These are phyloP conservation scores for Neonectria hederae DNA, from an alignment of 2,329 filamentous ascomycete species.

Conservation along the genomic window DNA sequence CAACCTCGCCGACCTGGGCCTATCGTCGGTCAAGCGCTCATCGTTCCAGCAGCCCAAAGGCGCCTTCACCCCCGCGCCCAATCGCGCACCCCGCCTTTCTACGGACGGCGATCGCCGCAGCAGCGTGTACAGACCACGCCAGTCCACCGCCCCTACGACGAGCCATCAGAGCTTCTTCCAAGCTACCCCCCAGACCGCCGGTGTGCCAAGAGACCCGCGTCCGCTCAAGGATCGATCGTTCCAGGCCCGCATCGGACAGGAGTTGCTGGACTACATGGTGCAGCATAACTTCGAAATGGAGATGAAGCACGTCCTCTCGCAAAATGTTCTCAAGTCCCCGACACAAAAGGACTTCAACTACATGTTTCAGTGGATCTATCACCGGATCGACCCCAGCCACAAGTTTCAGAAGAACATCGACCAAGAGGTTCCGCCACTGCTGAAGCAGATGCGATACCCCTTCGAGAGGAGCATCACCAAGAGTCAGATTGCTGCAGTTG, in stretches of 20 bases:
- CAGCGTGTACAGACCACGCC: slow-evolving; percentile 80
- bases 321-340: slow-evolving; percentile 90
- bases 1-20: slow-evolving; percentile 80
- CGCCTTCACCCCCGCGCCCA: slow-evolving; percentile 66
- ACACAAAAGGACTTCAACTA: slow-evolving; percentile 98
- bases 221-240: slow-evolving; percentile 84
- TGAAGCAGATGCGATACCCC: slow-evolving; percentile 94
- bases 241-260: slow-evolving; percentile 84
- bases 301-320: slow-evolving; percentile 92
- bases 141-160: slow-evolving; percentile 73
- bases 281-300: slow-evolving; percentile 97
- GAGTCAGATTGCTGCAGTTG: slow-evolving; percentile 92
- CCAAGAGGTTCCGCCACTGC: slow-evolving; percentile 88
- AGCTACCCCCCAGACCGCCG: slow-evolving; percentile 81
- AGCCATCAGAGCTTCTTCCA: slow-evolving; percentile 95
- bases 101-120: slow-evolving; percentile 72
- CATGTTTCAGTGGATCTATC: slow-evolving; percentile 98
- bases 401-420: slow-evolving; percentile 95
- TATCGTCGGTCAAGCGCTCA: slow-evolving; percentile 85
- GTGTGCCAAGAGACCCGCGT: slow-evolving; percentile 85
- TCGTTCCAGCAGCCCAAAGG: slow-evolving; percentile 83
- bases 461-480: slow-evolving; percentile 97
- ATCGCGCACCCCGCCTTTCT: slow-evolving; percentile 52
- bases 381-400: slow-evolving; percentile 93
- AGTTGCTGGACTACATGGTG: slow-evolving; percentile 90